A percentile compares a stretch with the other conserved stretches of the same genome.
These are phyloP conservation scores for Trichoderma polysporum DNA, from an alignment of 2,329 filamentous ascomycete genomes.

Conservation along the genomic window DNA sequence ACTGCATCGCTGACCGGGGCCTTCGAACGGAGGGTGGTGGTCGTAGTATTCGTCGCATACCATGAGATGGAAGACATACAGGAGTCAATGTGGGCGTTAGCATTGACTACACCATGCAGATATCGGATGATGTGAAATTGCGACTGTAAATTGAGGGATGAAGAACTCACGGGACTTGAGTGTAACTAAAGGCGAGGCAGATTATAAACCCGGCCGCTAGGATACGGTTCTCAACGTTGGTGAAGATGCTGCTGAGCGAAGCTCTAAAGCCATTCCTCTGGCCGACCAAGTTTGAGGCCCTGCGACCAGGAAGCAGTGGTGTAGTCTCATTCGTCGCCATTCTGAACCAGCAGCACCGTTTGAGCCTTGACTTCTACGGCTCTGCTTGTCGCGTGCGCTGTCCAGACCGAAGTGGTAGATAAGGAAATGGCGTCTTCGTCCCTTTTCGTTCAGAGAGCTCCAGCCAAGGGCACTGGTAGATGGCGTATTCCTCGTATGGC, in stretches of 20 bases:
- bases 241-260: slow-evolving; percentile 22
- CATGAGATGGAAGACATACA: slow-evolving; percentile 71
- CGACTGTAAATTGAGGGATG: neutral
- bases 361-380: neutral
- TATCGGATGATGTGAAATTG: too few relatives aligned
- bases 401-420: neutral
- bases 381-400: neutral
- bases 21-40: slow-evolving; percentile 51
- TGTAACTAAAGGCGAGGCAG: slow-evolving; percentile 50
- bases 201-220: slow-evolving; percentile 61
- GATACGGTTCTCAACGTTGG: slow-evolving; percentile 45
- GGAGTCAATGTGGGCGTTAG: slow-evolving; percentile 35
- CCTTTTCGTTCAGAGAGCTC: neutral
- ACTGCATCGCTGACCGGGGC: slow-evolving; percentile 55
- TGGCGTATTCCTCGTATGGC: neutral
- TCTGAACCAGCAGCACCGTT: neutral
- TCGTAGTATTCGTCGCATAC: slow-evolving; percentile 69
- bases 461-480: neutral
- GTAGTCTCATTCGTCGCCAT: slow-evolving; percentile 16
- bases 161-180: slow-evolving; percentile 47
- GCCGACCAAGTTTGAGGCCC: neutral
- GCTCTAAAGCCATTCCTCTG: slow-evolving; percentile 2
- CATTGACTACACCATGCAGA: neutral
- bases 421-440: neutral
- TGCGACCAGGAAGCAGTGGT: slow-evolving; percentile 5